These are phyloP conservation scores for Arctostaphylos glauca DNA, from an alignment of 148 eudicot genomes.

Conservation along the genomic window DNA sequence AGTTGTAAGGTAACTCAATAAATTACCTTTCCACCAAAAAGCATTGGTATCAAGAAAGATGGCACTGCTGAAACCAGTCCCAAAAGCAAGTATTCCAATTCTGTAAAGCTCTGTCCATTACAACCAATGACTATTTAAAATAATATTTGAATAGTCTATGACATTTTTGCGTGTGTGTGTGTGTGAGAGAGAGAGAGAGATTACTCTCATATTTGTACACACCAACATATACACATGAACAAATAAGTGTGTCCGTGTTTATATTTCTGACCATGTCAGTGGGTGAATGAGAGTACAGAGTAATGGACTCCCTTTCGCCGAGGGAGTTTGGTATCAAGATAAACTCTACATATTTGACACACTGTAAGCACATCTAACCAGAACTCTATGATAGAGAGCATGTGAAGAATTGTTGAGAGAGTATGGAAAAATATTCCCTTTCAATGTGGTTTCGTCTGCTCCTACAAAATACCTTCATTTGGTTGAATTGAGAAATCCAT, in stretches of 20 bases:
- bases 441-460: neutral
- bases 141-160: neutral
- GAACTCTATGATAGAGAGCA: neutral
- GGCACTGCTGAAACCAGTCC: constrained; percentile 87
- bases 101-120: constrained; percentile 70
- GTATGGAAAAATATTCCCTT: neutral
- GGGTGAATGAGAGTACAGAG: too few relatives aligned
- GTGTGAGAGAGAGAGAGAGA: neutral
- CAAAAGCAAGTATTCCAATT: constrained; percentile 79
- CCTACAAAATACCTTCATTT: neutral
- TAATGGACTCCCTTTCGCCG: too few relatives aligned
- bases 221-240: neutral
- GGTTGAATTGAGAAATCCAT: neutral
- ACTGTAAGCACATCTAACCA: neutral
- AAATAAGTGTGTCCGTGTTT: neutral
- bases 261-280: neutral
- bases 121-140: constrained; percentile 1
- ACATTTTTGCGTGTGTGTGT: neutral
- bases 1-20: neutral
- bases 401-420: neutral
- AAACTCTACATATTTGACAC: neutral
- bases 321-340: neutral
- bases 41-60: constrained; percentile 74
- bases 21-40: constrained; percentile 78
- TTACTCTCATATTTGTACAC: neutral